Base-by-base conservation (phyloP, 441 rosid species). In the Gossypium armourianum region DNA sequence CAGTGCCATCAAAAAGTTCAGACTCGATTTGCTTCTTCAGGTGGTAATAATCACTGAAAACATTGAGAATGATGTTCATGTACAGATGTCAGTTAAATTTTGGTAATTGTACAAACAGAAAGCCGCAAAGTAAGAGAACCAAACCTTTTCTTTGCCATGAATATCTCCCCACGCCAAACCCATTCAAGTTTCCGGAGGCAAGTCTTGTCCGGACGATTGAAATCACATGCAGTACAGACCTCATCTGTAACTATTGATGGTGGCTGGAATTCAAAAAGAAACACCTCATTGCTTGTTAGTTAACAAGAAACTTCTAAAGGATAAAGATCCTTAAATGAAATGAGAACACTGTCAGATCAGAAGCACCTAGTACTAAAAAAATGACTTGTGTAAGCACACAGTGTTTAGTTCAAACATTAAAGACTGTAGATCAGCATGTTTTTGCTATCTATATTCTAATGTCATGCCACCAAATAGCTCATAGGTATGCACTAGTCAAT, bases 101-200 rank as follows among this genome's bases (percentile, higher is more conserved):
- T 68, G 58, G 65, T 54, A 28, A 36, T 61, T 76, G 26, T 36
- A 19, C 47, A 73, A 72, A 53, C 1, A 62, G 49, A 70, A 62
- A 50, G 50, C 13, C 47, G 32, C 19, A 32, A 43, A 63, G 67
- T 52, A 26, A 36, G 69, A 78, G 62, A 55, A 29, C 60, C 4
- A 56, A 74, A 94, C 99, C 97, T 95, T 86, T 79, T 92, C 83
- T 90, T 89, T 64, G 92, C 98, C 92, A 66, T 88, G 83, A 81
- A 95, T 76, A 76, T 84, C 83, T 92, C 98, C 76, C 99, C 99
- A 71, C 98, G 97, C 99, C 99, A 95, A 76, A 90, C 97, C 99
- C 99, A 95, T 82, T 95, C 99, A 81, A 95, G 99, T 77, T 84
- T 92, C 55, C 98, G 81, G 40, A 92, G 97, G 82, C 99, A 95